Conservation (phyloP, 371 early-diverging fungal genomes). For the Coemansia sp. region DNA sequence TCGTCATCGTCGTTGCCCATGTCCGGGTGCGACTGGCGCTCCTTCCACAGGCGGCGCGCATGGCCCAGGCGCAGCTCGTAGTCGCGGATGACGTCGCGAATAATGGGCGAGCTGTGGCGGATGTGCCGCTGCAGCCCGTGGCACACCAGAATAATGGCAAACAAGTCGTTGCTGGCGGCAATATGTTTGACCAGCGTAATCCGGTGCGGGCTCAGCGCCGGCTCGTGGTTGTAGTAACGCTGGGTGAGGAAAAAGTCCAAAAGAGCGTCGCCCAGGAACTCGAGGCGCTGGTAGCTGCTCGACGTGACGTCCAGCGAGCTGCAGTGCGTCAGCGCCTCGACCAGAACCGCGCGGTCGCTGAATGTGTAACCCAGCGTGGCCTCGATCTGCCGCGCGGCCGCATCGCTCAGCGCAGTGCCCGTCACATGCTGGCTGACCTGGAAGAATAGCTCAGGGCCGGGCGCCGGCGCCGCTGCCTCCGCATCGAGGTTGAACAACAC, state of each 20-base stretch:
- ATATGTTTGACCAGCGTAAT: constrained; percentile 68
- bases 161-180: constrained; percentile 83
- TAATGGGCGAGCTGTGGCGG: constrained; percentile 60
- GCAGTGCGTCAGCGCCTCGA: constrained; percentile 88
- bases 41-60: constrained; percentile 46
- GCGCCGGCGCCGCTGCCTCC: background rate
- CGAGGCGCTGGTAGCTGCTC: constrained; percentile 86
- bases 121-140: constrained; percentile 66
- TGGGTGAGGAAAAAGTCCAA: constrained; percentile 78
- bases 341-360: constrained; percentile 60
- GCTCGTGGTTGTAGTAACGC: constrained; percentile 67
- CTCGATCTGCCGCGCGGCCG: constrained; percentile 53
- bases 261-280: constrained; percentile 94
- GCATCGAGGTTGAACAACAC: constrained; percentile 19
- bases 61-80: constrained; percentile 52
- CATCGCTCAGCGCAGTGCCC: constrained; percentile 5
- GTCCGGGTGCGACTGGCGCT: constrained; percentile 1
- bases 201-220: constrained; percentile 67
- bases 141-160: constrained; percentile 69
- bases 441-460: background rate
- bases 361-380: constrained; percentile 68
- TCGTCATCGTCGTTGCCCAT: background rate
- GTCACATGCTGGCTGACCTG: background rate
- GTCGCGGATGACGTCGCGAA: constrained; percentile 57
- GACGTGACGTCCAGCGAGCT: constrained; percentile 59